Conservation (phyloP, 140 eudicot species). For the Bidens hawaiensis region DNA sequence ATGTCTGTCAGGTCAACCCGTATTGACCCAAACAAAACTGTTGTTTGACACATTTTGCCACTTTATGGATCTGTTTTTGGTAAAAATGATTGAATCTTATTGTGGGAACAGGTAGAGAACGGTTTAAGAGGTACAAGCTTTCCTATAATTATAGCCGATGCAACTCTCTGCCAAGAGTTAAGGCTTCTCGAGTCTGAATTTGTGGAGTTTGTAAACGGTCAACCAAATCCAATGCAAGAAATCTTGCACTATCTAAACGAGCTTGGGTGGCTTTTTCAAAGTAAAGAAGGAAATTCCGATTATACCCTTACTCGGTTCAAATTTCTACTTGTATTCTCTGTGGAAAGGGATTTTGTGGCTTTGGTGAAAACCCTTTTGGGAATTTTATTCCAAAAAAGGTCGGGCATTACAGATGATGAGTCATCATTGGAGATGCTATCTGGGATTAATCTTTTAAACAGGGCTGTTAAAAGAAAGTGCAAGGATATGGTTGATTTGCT, state of each 20-base stretch:
- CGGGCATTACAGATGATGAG: slow-evolving; percentile 34
- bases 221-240: slow-evolving; percentile 38
- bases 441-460: slow-evolving; percentile 65
- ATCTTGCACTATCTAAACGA: slow-evolving; percentile 72
- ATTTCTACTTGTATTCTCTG: slow-evolving; percentile 66
- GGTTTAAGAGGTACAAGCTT: slow-evolving; percentile 69
- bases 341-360: slow-evolving; percentile 61
- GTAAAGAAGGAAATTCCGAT: slow-evolving; percentile 39
- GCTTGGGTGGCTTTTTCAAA: slow-evolving; percentile 90
- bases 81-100: no score
- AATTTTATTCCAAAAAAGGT: slow-evolving; percentile 44
- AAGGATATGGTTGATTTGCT: slow-evolving; percentile 76
- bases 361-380: slow-evolving; percentile 67
- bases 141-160: slow-evolving; percentile 81
- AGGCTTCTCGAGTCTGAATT: slow-evolving; percentile 65
- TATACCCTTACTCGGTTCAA: slow-evolving; percentile 56
- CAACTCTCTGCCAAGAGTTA: slow-evolving; percentile 68
- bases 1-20: no score
- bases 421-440: slow-evolving; percentile 58
- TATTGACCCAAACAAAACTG: no score
- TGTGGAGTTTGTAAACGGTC: slow-evolving; percentile 25
- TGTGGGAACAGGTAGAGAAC: slow-evolving; percentile 91
- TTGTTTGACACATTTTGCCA: no score
- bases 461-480: slow-evolving; percentile 79
- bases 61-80: no score